These are phyloP conservation scores for Plasmodium relictum DNA, from an alignment of 169 alveolate genomes.

Conservation along the genomic window DNA sequence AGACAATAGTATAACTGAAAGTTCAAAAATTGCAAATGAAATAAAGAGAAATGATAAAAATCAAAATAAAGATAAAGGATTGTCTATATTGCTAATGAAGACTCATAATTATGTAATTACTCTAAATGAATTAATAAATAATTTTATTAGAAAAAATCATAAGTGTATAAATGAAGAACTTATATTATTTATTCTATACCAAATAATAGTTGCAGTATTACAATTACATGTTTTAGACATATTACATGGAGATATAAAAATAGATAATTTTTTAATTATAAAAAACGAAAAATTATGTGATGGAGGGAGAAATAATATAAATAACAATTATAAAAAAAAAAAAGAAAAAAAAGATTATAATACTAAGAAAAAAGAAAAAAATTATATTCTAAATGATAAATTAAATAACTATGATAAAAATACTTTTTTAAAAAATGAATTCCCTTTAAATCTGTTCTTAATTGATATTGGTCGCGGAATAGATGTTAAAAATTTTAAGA, in stretches of 20 bases:
- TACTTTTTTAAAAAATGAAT: conserved; percentile 23
- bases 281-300: conserved; percentile 13
- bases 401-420: conserved; percentile 18
- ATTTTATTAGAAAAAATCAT: conserved; percentile 34
- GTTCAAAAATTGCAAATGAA: not conserved
- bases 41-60: not conserved
- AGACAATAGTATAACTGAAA: not conserved
- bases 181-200: conserved; percentile 50
- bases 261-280: conserved; percentile 44
- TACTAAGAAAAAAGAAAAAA: not conserved
- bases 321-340: not conserved
- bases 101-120: conserved; percentile 44
- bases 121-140: conserved; percentile 49
- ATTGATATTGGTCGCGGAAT: conserved; percentile 72
- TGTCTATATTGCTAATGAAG: conserved; percentile 46
- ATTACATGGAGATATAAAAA: conserved; percentile 73
- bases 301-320: not conserved
- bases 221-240: conserved; percentile 65
- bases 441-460: conserved; percentile 47
- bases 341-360: not conserved
- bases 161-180: conserved; percentile 50
- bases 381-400: conserved; percentile 10
- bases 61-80: conserved; percentile 1
- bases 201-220: conserved; percentile 30
- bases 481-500: conserved; percentile 45